Evolutionary conservation across 108 stramenopile genomes (phyloP).

Genomic region (Cyclotella atomus): DNA sequence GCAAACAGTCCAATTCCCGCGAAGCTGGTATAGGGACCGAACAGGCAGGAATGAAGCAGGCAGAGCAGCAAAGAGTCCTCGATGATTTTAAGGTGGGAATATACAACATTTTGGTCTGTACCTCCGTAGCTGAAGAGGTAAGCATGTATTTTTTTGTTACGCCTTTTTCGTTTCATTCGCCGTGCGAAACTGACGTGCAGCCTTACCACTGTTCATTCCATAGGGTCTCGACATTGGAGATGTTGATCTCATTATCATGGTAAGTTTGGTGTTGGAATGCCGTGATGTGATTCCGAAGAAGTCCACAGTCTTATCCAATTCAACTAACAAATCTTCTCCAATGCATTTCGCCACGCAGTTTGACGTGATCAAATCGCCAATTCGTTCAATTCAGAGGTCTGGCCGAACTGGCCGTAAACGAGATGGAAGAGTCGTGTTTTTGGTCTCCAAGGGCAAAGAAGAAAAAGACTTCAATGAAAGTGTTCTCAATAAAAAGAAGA

Average conservation of each 20-base stretch:
- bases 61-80: constrained; percentile 84
- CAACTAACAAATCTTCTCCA: no score
- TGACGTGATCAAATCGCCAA: constrained; percentile 84
- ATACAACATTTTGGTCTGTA: constrained; percentile 93
- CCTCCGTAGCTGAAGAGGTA: constrained; percentile 91
- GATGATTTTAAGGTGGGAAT: constrained; percentile 73
- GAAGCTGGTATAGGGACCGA: constrained; percentile 15
- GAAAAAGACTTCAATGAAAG: constrained; percentile 50
- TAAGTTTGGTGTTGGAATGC: no score
- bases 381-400: constrained; percentile 58
- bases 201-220: neutral
- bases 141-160: no score
- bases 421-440: constrained; percentile 83
- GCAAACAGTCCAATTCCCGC: constrained; percentile 11
- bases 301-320: no score
- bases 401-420: constrained; percentile 93
- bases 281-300: no score
- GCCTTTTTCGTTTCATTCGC: no score
- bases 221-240: constrained; percentile 92
- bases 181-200: no score
- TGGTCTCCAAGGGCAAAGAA: constrained; percentile 79
- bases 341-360: no score
- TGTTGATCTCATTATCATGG: constrained; percentile 95
- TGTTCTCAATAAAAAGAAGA: constrained; percentile 46
- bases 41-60: constrained; percentile 81